Conservation (phyloP, 768 basidiomycete species). For the Trametes cingulata region DNA sequence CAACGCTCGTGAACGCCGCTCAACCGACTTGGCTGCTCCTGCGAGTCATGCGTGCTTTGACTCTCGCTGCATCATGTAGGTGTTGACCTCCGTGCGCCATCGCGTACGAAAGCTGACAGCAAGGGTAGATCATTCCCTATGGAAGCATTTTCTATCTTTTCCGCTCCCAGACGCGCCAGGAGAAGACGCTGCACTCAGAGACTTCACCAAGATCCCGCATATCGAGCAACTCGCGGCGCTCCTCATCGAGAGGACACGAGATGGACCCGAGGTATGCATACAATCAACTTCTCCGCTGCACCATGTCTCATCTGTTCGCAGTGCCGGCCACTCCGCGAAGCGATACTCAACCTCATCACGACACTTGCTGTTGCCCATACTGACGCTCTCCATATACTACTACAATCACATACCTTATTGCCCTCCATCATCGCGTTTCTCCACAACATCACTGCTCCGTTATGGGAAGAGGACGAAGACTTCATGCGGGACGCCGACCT, state of each 20-base stretch:
- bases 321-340: constrained; percentile 39
- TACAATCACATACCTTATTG: constrained; percentile 55
- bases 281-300: not conserved
- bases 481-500: constrained; percentile 39
- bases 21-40: constrained; percentile 56
- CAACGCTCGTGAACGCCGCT: constrained; percentile 47
- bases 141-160: constrained; percentile 24
- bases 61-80: constrained; percentile 58
- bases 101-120: not conserved
- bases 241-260: constrained; percentile 26
- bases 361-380: constrained; percentile 41
- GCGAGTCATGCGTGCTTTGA: constrained; percentile 50
- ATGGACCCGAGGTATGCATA: constrained; percentile 27
- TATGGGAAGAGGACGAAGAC: constrained; percentile 46
- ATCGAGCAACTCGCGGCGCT: constrained; percentile 34
- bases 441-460: constrained; percentile 48
- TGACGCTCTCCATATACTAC: constrained; percentile 40
- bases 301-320: constrained; percentile 17
- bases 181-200: constrained; percentile 1
- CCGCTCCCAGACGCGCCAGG: constrained; percentile 7
- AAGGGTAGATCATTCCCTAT: constrained; percentile 12
- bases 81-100: constrained; percentile 14
- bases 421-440: constrained; percentile 65
- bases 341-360: constrained; percentile 43
- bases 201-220: constrained; percentile 29